phyloP scores from a whole-genome alignment of 2,329 filamentous ascomycete species.

The Venturia asperata region DNA sequence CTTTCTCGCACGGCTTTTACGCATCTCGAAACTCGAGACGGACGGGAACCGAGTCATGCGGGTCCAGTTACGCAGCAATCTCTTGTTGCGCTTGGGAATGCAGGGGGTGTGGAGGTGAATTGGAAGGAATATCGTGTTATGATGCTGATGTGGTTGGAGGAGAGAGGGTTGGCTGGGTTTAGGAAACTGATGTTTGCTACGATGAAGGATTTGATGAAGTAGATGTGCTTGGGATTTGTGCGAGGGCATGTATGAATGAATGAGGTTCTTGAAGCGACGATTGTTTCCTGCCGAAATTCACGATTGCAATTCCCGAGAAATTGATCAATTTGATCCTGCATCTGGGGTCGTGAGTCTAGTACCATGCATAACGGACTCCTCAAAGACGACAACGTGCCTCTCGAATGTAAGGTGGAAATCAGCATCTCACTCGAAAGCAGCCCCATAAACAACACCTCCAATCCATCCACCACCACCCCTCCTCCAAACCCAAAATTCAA shows the following conservation, averaged over 20 bases:
- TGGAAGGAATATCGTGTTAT: conserved; percentile 71
- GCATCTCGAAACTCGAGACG: conserved; percentile 36
- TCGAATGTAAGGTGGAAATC: no score
- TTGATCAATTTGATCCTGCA: no score
- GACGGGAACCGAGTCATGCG: conserved; percentile 29
- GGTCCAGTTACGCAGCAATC: conserved; percentile 62
- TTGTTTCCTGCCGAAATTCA: no score
- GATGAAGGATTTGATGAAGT: conserved; percentile 63
- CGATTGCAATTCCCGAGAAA: no score
- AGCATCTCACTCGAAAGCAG: no score
- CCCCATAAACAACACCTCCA: no score
- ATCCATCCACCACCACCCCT: no score
- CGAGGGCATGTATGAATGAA: background rate
- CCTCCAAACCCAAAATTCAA: no score
- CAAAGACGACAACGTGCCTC: no score
- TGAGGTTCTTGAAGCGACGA: no score
- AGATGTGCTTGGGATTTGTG: background rate
- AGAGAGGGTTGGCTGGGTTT: conserved; percentile 57
- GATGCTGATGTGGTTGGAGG: conserved; percentile 62
- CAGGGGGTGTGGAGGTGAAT: conserved; percentile 57
- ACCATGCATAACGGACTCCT: no score
- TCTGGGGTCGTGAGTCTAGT: no score
- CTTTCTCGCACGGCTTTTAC: conserved; percentile 43
- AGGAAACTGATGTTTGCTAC: conserved; percentile 70
- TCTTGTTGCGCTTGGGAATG: conserved; percentile 53